These are phyloP conservation scores for Trifolium pratense DNA, from an alignment of 306 rosid genomes.

Conservation along the genomic window DNA sequence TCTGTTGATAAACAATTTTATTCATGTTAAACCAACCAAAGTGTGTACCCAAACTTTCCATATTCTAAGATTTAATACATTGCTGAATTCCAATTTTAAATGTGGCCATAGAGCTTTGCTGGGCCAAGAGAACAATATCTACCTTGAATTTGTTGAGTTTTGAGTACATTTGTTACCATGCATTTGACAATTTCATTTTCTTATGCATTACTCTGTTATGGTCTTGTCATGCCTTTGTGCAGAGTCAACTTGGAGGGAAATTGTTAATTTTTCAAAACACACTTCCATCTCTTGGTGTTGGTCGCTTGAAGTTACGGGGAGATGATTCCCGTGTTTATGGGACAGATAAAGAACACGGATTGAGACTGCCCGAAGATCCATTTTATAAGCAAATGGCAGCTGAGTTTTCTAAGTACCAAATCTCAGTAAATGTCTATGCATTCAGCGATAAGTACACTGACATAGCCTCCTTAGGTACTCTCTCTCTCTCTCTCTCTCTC, in stretches of 20 bases:
- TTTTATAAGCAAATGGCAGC: constrained; percentile 99
- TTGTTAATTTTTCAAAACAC: constrained; percentile 93
- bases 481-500: not conserved
- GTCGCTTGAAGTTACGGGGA: constrained; percentile 96
- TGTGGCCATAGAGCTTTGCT: constrained; percentile 15
- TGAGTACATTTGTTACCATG: constrained; percentile 17
- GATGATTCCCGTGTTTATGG: constrained; percentile 94
- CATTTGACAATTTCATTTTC: constrained; percentile 32
- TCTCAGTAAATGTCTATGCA: constrained; percentile 79
- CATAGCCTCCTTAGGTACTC: constrained; percentile 89
- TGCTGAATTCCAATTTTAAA: constrained; percentile 18
- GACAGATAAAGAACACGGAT: constrained; percentile 86
- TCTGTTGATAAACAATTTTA: constrained; percentile 1
- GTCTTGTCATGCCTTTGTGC: constrained; percentile 45
- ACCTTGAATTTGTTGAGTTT: constrained; percentile 20
- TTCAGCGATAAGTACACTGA: constrained; percentile 99
- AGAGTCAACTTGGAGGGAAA: constrained; percentile 97
- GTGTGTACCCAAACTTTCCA: constrained; percentile 1
- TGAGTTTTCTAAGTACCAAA: constrained; percentile 92
- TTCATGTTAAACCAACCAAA: constrained; percentile 24
- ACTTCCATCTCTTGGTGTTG: constrained; percentile 95
- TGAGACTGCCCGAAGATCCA: constrained; percentile 94
- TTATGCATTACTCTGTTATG: constrained; percentile 35
- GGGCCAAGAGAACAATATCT: constrained; percentile 16
- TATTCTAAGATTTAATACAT: constrained; percentile 28